A percentile compares a stretch with the other conserved stretches of the same genome.
phyloP scores from a whole-genome alignment of 2,329 filamentous ascomycete species.

The Hypoxylon sp. region DNA sequence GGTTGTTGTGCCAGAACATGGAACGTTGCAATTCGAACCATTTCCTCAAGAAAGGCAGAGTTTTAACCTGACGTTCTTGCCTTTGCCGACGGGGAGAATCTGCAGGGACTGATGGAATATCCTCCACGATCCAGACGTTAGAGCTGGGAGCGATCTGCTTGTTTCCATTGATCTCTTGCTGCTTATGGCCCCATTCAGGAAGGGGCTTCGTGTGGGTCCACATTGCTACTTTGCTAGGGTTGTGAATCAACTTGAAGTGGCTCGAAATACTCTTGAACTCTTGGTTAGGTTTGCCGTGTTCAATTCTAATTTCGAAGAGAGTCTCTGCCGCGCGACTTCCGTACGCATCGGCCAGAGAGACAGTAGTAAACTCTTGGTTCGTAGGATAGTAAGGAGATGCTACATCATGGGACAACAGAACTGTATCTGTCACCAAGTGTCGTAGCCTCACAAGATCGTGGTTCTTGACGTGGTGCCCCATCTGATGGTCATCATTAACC shows the following conservation, averaged over 20 bases:
- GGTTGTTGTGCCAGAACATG: conserved; percentile 99
- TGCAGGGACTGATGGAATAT: conserved; percentile 81
- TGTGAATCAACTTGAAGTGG: conserved; percentile 96
- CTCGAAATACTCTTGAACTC: conserved; percentile 91
- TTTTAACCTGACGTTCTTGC: conserved; percentile 82
- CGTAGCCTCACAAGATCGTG: conserved; percentile 88
- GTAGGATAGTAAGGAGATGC: conserved; percentile 96
- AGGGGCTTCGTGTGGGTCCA: conserved; percentile 96
- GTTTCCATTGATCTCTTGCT: conserved; percentile 99
- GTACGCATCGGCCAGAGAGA: conserved; percentile 77
- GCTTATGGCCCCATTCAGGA: conserved; percentile 97
- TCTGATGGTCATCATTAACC: conserved; percentile 66
- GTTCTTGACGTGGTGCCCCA: conserved; percentile 78
- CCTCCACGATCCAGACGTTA: conserved; percentile 95
- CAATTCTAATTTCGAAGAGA: conserved; percentile 91
- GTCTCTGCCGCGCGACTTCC: conserved; percentile 86
- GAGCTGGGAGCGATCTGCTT: conserved; percentile 91
- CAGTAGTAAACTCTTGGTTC: conserved; percentile 97
- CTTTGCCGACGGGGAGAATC: conserved; percentile 81
- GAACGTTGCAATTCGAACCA: conserved; percentile 96
- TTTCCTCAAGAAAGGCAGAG: conserved; percentile 88
- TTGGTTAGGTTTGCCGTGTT: conserved; percentile 82
- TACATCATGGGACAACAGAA: conserved; percentile 94
- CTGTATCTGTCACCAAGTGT: conserved; percentile 85
- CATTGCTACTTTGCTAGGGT: conserved; percentile 97